Percentiles rank a stretch among this genome's conserved stretches.
Conservation (phyloP, 1,284 basidiomycete species). For the Trichosporon asahii region DNA sequence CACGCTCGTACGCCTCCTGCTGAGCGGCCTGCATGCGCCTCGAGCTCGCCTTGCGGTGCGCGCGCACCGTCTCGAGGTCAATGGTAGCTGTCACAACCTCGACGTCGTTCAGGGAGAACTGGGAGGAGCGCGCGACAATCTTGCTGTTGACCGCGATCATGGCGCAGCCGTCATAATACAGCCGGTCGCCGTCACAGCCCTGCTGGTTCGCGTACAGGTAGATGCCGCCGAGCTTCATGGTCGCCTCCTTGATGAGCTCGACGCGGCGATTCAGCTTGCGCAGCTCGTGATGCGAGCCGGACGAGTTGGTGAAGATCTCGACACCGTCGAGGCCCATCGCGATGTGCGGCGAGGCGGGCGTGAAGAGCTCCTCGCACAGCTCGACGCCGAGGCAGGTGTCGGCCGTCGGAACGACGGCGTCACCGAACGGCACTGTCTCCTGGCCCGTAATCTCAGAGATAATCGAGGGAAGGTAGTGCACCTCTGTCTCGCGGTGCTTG, state of each 20-base stretch:
- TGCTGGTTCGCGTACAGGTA: constrained; percentile 99
- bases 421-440: constrained; percentile 90
- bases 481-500: constrained; percentile 81
- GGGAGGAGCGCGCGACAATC: constrained; percentile 89
- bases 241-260: constrained; percentile 95
- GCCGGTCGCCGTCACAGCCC: constrained; percentile 94
- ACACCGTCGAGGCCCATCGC: constrained; percentile 96
- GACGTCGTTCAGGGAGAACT: constrained; percentile 92
- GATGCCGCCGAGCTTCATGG: constrained; percentile 89
- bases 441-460: constrained; percentile 85
- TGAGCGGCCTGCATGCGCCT: constrained; percentile 84
- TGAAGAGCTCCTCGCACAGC: constrained; percentile 95
- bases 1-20: constrained; percentile 68
- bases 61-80: constrained; percentile 89
- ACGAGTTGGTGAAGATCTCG: constrained; percentile 97
- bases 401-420: constrained; percentile 85
- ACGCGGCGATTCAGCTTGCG: constrained; percentile 87
- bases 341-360: constrained; percentile 92
- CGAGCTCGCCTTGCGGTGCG: constrained; percentile 75
- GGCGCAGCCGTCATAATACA: constrained; percentile 97
- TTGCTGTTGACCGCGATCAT: constrained; percentile 93
- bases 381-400: constrained; percentile 90
- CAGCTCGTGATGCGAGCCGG: constrained; percentile 94
- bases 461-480: constrained; percentile 81
- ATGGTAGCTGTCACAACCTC: constrained; percentile 94